Evolutionary conservation across 75 land plant genomes (phyloP), one percentile per base, ranked within the genome.

Genomic region (Sequoiadendron giganteum): DNA sequence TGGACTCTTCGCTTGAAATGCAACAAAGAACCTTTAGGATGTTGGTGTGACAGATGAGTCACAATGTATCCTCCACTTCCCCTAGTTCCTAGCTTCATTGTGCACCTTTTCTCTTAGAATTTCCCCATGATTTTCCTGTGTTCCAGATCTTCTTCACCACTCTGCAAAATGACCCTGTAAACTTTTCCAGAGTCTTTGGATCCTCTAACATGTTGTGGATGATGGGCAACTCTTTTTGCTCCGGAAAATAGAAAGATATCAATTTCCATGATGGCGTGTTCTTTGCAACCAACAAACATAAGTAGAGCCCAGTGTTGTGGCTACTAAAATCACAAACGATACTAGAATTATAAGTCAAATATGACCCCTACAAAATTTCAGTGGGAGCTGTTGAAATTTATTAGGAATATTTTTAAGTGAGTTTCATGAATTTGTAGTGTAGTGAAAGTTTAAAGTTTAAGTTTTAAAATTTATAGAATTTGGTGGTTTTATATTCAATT

Each of bases 131-230:
- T 16, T 86, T 78, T 6, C 21, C 13, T 43, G 47, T 68, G 83
- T 80, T 85, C 93, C 94, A 94, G 0, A 97, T 91, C 85, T 94
- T 95, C 88, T 97, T 97, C 77, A 97, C 94, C 96, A 30, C 87
- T 91, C 81, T 86, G 89, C 15, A 97, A 90, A 1, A 90, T 91
- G 14, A 89, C 94, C 88, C 92, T 95, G 89, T 97, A 95, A 58
- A 97, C 99, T 89, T 95, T 94, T 36, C 99, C 97, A 15, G 95
- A 89, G 1, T 91, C 92, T 0, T 97, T 97, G 61, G 91, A 93
- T 32, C 96, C 80, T 95, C 97, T 25, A 91, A 93, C 15, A 97
- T 87, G 49, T 90, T 87, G 16, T 91, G 90, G 40, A 93, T 34
- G 13, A 97, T 90, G 34, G 94, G 94, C 55, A 79, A 65, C 34